Conservation (phyloP, 305 asterid genomes). For the Fraxinus albicans region DNA sequence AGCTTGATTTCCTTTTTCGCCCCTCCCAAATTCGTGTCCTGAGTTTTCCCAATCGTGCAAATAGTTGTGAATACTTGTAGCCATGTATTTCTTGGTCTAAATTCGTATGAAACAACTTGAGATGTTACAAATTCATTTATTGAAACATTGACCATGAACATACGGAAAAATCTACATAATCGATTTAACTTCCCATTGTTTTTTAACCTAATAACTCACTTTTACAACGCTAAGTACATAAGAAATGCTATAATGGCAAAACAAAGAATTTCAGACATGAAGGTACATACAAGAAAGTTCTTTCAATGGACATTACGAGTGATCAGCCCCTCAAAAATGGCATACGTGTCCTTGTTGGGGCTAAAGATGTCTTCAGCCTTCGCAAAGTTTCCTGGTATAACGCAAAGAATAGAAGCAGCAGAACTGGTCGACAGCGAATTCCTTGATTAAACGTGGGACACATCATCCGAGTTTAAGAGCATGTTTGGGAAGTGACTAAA, state of each 20-base stretch:
- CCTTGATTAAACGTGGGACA: not conserved
- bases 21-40: not conserved
- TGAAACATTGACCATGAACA: conserved; percentile 15
- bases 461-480: not conserved
- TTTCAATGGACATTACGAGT: conserved; percentile 62
- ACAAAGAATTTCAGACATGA: conserved; percentile 1
- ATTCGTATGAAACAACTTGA: not conserved
- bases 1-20: no score
- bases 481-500: no score
- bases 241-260: conserved; percentile 7
- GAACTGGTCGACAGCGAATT: not conserved
- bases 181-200: conserved; percentile 11
- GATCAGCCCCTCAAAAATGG: conserved; percentile 77
- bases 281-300: not conserved
- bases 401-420: conserved; percentile 1
- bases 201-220: not conserved
- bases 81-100: not conserved
- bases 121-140: not conserved
- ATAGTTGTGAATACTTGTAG: not conserved
- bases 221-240: conserved; percentile 21
- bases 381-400: conserved; percentile 67
- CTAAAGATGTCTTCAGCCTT: conserved; percentile 87
- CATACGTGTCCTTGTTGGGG: conserved; percentile 77
- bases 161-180: conserved; percentile 16
- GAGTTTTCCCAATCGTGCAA: not conserved